phyloP scores from a whole-genome alignment of 2,329 filamentous ascomycete species.

The Chaetomium olivaceum region DNA sequence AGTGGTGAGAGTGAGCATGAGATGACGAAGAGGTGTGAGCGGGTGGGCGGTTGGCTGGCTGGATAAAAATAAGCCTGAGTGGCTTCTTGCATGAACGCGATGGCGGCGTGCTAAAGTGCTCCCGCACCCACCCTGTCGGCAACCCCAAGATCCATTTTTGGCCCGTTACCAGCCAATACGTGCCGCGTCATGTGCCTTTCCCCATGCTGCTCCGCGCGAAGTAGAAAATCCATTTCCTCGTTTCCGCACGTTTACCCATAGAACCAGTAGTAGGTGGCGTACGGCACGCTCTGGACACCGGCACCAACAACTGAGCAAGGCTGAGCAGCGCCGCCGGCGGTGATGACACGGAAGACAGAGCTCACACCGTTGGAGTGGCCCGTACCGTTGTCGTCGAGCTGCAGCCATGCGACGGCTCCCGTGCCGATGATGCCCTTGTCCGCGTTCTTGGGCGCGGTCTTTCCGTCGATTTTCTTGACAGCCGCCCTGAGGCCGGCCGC shows the following conservation, averaged over 20 bases:
- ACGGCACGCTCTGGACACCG: slow-evolving; percentile 53
- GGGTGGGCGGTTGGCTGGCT: not conserved
- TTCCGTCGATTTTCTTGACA: slow-evolving; percentile 50
- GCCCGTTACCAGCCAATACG: not conserved
- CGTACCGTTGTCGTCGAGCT: slow-evolving; percentile 41
- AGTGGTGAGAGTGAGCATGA: not conserved
- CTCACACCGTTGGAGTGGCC: slow-evolving; percentile 44
- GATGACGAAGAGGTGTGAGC: not conserved
- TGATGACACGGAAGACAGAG: slow-evolving; percentile 56
- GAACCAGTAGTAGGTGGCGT: slow-evolving; percentile 61
- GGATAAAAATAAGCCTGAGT: slow-evolving; percentile 16
- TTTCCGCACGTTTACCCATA: slow-evolving; percentile 36
- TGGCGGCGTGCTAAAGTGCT: not conserved
- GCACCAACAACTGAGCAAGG: slow-evolving; percentile 45
- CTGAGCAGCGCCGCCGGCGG: slow-evolving; percentile 51
- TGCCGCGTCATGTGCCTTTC: not conserved
- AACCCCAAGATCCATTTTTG: not conserved
- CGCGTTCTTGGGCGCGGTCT: slow-evolving; percentile 54
- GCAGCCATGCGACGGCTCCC: slow-evolving; percentile 58
- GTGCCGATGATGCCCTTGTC: slow-evolving; percentile 49
- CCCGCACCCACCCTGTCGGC: slow-evolving; percentile 11
- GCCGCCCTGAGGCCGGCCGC: slow-evolving; percentile 44
- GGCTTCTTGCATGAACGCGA: not conserved
- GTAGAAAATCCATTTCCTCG: not conserved
- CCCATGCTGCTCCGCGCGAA: not conserved